A percentile compares a stretch with the other conserved stretches of the same genome.
Conservation (phyloP, 495 filamentous ascomycete genomes). For the Penicillium herquei region DNA sequence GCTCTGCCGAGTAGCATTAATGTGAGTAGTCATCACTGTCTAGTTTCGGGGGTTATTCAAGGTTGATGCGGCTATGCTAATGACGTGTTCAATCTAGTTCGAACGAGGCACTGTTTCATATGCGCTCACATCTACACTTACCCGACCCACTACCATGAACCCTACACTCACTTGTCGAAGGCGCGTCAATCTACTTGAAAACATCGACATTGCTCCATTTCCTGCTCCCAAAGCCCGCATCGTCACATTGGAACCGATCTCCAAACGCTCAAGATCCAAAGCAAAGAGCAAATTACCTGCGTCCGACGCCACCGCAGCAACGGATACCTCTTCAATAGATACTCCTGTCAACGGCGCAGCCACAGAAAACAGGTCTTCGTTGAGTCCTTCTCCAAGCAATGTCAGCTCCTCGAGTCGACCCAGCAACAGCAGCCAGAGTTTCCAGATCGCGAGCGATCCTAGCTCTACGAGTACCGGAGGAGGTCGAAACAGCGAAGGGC, state of each 20-base stretch:
- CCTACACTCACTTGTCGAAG: conserved; percentile 74
- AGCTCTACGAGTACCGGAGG: conserved; percentile 37
- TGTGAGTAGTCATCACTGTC: conserved; percentile 51
- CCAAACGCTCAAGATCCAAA: conserved; percentile 52
- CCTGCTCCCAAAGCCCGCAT: conserved; percentile 63
- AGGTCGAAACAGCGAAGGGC: conserved; percentile 42
- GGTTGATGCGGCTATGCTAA: conserved; percentile 9
- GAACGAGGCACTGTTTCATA: conserved; percentile 93
- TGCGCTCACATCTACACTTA: conserved; percentile 83
- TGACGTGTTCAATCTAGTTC: conserved; percentile 58
- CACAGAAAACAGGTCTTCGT: conserved; percentile 37
- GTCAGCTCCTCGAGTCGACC: conserved; percentile 60
- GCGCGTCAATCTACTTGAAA: conserved; percentile 77
- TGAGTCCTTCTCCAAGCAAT: conserved; percentile 61
- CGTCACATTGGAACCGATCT: conserved; percentile 77
- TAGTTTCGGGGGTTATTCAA: neutral
- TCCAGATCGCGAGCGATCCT: conserved; percentile 40
- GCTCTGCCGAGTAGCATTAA: conserved; percentile 90
- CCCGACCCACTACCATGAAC: conserved; percentile 82
- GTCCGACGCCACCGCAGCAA: conserved; percentile 31
- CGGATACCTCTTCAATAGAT: conserved; percentile 37
- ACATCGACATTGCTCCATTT: conserved; percentile 59
- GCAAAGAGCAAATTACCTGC: conserved; percentile 33
- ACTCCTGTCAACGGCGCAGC: conserved; percentile 28
- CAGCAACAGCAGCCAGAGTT: conserved; percentile 59